Evolutionary conservation across 1,284 basidiomycete species (phyloP).

Genomic region (Schizophyllum commune): DNA sequence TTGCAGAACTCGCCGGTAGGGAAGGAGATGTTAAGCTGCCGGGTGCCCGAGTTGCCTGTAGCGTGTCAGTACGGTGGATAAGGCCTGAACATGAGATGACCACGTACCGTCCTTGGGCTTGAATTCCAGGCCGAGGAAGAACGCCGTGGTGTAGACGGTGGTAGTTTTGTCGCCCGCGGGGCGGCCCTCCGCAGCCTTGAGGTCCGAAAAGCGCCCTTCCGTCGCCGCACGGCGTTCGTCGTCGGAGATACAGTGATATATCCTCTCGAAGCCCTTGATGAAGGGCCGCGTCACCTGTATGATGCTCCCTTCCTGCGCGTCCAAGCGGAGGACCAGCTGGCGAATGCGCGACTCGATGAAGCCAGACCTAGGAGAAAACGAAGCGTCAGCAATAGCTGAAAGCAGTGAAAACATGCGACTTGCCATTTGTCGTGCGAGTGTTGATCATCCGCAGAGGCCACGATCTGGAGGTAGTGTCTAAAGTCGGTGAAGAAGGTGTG

Average conservation of each 20-base stretch:
- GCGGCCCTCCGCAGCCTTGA: conserved; percentile 62
- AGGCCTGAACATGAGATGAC: conserved; percentile 14
- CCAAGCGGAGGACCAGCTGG: conserved; percentile 95
- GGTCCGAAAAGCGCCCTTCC: conserved; percentile 77
- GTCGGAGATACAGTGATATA: conserved; percentile 76
- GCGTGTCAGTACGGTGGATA: conserved; percentile 15
- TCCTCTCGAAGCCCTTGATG: conserved; percentile 89
- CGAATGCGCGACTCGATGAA: conserved; percentile 97
- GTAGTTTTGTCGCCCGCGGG: conserved; percentile 49
- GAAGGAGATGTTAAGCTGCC: conserved; percentile 93
- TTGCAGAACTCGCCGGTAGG: conserved; percentile 96
- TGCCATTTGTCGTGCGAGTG: conserved; percentile 96
- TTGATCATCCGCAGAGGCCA: conserved; percentile 78
- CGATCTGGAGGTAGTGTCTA: conserved; percentile 97
- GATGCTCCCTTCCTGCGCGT: conserved; percentile 59
- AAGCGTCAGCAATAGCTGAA: conserved; percentile 4
- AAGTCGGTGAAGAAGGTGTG: conserved; percentile 98
- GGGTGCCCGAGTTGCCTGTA: conserved; percentile 54
- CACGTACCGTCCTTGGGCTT: conserved; percentile 83
- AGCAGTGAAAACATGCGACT: conserved; percentile 16
- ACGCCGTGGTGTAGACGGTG: conserved; percentile 86
- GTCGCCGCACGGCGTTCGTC: conserved; percentile 86
- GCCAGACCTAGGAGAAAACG: conserved; percentile 55
- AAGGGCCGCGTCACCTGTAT: conserved; percentile 45
- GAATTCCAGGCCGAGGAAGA: conserved; percentile 93